Base-by-base conservation (phyloP, 1,139 yeast species). In the Protomyces arabidopsidicola region DNA sequence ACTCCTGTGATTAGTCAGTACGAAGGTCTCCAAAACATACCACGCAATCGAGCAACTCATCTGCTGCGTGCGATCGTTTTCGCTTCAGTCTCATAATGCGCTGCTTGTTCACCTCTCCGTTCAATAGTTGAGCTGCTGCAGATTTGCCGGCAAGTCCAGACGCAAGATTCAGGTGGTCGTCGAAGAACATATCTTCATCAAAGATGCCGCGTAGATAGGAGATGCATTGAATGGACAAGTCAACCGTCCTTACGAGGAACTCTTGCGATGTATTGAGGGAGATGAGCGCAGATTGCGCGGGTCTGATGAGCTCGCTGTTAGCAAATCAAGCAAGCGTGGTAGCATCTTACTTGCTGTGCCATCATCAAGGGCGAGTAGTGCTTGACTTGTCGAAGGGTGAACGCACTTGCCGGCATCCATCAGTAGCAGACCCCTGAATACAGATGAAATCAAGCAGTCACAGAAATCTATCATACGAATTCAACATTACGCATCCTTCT, bases 11-110 rank as follows among this genome's bases (percentile, higher is more conserved):
- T 53, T 35, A 53, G 55, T 18, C n/a, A 36, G 31, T 14, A 8
- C 53, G 42, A 9, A 3, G 20, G 12, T 18, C 14, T 38, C 10
- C 22, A 24, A 22, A 18, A 4, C 20, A n/a, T 20, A 65, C 84
- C 35, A 84, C 70, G 84, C 86, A 83, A 63, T 78, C 76, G 27
- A 82, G 71, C 50, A 83, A 74, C 14, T 69, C 65, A 69, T 82
- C 84, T 4, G 78, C 82, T 61, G 78, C 80, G 10, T 70, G 70
- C 1, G 81, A 76, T 45, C 72, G 74, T 0, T 84, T 84, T 55
- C 75, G 75, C 2, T 75, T 73, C 50, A 83, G 71, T 9, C 78
- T 78, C 70, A 82, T 83, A 10, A 81, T 62, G 8, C 68, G 60
- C 38, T 66, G 60, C 2, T 63, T 60, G 16, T 22, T 35, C 14